phyloP scores from a whole-genome alignment of 306 rosid species.

The Pterocarpus macrocarpus region DNA sequence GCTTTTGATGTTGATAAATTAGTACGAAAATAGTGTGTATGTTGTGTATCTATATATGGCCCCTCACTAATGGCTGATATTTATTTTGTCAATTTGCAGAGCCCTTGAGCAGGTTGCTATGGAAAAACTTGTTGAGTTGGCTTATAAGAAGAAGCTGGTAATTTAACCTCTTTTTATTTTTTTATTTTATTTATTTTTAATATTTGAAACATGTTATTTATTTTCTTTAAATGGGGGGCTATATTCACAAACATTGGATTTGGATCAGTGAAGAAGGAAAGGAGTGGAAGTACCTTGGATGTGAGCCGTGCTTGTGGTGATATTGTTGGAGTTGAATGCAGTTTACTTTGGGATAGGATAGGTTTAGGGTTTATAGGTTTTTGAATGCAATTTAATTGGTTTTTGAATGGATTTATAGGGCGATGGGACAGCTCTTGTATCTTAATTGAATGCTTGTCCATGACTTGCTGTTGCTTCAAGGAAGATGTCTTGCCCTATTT shows the following conservation, averaged over 20 bases:
- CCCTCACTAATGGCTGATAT: slow-evolving; percentile 41
- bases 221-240: slow-evolving; percentile 12
- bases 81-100: slow-evolving; percentile 57
- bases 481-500: too few species aligned
- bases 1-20: slow-evolving; percentile 27
- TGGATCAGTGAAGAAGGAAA: neutral
- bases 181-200: slow-evolving; percentile 24
- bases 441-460: too few species aligned
- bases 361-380: too few species aligned
- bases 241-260: neutral
- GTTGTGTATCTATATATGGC: slow-evolving; percentile 12
- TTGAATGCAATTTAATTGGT: too few species aligned
- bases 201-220: slow-evolving; percentile 31
- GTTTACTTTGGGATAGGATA: too few species aligned
- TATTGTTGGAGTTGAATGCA: too few species aligned
- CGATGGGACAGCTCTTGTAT: too few species aligned
- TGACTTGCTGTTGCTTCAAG: too few species aligned
- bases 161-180: neutral
- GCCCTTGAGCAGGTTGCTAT: slow-evolving; percentile 80
- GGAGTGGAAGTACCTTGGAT: neutral
- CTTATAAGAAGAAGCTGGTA: slow-evolving; percentile 91
- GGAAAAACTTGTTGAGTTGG: slow-evolving; percentile 79
- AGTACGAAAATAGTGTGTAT: slow-evolving; percentile 6
- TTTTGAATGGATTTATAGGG: too few species aligned
- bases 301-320: neutral